Percentiles rank a stretch among this genome's conserved stretches.
phyloP scores from a whole-genome alignment of 306 rosid species.

The Astragalus glycyphyllos region DNA sequence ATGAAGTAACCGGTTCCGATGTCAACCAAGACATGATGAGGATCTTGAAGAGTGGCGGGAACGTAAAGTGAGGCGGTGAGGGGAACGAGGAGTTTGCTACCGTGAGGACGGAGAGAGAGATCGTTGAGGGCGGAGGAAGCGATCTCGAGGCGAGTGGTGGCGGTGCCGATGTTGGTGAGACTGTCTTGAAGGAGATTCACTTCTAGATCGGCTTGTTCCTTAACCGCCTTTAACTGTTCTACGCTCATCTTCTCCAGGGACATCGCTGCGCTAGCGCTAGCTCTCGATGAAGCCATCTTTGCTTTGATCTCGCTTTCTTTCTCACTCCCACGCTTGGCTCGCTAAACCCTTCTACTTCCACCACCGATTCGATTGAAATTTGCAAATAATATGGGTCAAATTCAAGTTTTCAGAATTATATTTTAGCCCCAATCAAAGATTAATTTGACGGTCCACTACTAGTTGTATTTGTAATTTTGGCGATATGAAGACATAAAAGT shows the following conservation, averaged over 20 bases:
- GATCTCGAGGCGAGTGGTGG: slow-evolving; percentile 83
- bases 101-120: slow-evolving; percentile 81
- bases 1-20: slow-evolving; percentile 97
- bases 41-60: slow-evolving; percentile 78
- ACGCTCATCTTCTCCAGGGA: slow-evolving; percentile 80
- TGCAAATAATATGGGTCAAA: no score
- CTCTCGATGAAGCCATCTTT: slow-evolving; percentile 56
- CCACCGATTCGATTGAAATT: background rate
- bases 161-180: slow-evolving; percentile 86
- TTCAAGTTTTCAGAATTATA: no score
- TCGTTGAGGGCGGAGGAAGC: slow-evolving; percentile 83
- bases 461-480: no score
- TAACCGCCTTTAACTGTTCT: slow-evolving; percentile 80
- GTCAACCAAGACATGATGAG: slow-evolving; percentile 74
- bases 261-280: slow-evolving; percentile 44
- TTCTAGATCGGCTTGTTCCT: slow-evolving; percentile 85
- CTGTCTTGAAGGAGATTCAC: slow-evolving; percentile 87
- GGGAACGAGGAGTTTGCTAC: slow-evolving; percentile 81
- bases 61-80: slow-evolving; percentile 97
- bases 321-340: background rate
- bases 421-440: no score
- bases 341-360: background rate
- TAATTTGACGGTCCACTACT: no score
- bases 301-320: background rate
- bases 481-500: no score